Percentiles rank a stretch among this genome's conserved stretches.
phyloP scores from a whole-genome alignment of 345 rosid species.

The Isatis tinctoria region DNA sequence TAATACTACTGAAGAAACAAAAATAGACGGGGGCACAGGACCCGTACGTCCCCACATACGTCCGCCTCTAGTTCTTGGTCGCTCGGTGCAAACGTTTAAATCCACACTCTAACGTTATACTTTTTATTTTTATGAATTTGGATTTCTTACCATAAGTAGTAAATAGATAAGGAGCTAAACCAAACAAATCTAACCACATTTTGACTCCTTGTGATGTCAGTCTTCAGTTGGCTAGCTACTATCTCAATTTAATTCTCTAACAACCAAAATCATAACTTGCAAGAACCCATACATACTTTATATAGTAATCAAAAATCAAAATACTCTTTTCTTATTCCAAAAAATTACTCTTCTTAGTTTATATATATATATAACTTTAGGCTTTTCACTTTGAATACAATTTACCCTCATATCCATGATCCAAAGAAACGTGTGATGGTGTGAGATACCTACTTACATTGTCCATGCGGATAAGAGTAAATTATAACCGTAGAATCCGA shows the following conservation, averaged over 20 bases:
- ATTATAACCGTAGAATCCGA: neutral
- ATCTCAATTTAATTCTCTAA: neutral
- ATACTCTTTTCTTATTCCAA: neutral
- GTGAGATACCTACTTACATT: neutral
- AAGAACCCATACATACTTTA: neutral
- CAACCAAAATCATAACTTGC: slow-evolving; percentile 13
- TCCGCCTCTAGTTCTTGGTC: too few species aligned
- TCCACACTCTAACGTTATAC: neutral
- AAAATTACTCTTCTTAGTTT: neutral
- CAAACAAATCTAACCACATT: slow-evolving; percentile 6
- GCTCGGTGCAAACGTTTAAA: neutral
- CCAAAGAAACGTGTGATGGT: neutral
- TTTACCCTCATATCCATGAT: neutral
- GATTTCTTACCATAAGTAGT: neutral
- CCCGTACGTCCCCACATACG: too few species aligned
- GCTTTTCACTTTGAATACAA: neutral
- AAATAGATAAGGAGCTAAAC: neutral
- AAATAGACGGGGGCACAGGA: too few species aligned
- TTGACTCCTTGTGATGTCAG: slow-evolving; percentile 20
- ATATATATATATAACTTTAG: neutral
- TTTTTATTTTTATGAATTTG: neutral
- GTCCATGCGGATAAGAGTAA: neutral
- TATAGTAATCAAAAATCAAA: neutral
- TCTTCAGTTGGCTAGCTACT: slow-evolving; percentile 19
- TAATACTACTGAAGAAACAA: too few species aligned